Percentiles rank a stretch among this genome's conserved stretches.
phyloP scores from a whole-genome alignment of 225 moss, liverwort and hornwort species.

The Bryum argenteum region DNA sequence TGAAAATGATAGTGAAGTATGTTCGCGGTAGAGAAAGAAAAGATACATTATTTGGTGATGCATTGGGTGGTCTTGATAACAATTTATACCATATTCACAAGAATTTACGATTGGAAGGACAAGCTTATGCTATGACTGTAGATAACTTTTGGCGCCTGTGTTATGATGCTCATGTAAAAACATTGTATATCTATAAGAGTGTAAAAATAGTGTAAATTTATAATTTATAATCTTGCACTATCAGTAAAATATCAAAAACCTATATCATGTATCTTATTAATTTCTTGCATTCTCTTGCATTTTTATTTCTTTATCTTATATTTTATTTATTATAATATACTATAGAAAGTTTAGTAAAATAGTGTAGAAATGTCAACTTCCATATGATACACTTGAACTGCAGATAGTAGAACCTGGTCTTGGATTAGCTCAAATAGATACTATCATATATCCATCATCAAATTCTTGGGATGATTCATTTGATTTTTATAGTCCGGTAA shows the following conservation, averaged over 20 bases:
- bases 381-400: neutral
- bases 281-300: too few relatives aligned
- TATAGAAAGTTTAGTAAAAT: too few relatives aligned
- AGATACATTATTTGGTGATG: constrained; percentile 9
- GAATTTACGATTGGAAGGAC: constrained; percentile 41
- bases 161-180: constrained; percentile 46
- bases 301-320: too few relatives aligned
- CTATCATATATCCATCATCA: constrained; percentile 40
- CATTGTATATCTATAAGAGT: rapidly evolving
- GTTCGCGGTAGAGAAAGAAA: neutral
- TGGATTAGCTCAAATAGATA: constrained; percentile 61
- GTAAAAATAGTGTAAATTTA: neutral
- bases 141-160: constrained; percentile 54
- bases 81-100: constrained; percentile 35
- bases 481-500: constrained; percentile 48
- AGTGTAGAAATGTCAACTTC: too few relatives aligned
- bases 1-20: constrained; percentile 34
- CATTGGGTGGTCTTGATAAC: neutral
- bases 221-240: too few relatives aligned
- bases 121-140: constrained; percentile 45
- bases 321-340: too few relatives aligned
- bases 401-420: constrained; percentile 46
- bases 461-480: constrained; percentile 61
- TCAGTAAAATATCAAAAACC: too few relatives aligned
- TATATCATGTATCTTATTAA: too few relatives aligned